Base-by-base conservation (phyloP, 805 yeast genomes). In the Starmerella stigmatis region DNA sequence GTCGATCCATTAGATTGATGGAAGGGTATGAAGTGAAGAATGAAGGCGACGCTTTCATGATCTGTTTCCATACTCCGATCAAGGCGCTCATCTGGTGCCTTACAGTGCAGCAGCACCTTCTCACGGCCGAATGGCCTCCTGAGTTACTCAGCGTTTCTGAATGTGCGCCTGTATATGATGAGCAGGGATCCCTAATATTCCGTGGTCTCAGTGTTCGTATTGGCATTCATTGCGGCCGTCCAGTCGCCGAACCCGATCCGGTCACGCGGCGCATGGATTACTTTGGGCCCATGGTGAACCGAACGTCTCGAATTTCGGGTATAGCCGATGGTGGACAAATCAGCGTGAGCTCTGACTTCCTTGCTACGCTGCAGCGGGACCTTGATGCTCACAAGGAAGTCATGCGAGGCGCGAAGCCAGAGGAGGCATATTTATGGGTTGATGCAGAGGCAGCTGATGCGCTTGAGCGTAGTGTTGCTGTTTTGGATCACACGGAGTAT, bases 31-130 rank as follows among this genome's bases (percentile, higher is more conserved):
- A 92, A 62, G 98, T 92, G 22, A 92, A 92, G 62, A 92, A 96
- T 2, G 99, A 92, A 76, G 99, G 99, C 60, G 99, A 92, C 70
- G 95, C 98, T 0, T 92, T 92, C 57, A 88, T 92, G 85, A 96
- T 92, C 12, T 85, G 96, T 11, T 92, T 92, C 63, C 94, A 96
- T 0, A 80, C 94, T 0, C 89, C 94, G 0, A 76, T 89, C 0
- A 73, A 89, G 16, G 97, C 97, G 0, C 68, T 92, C 50, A 70
- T 86, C 29, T 92, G 98, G 97, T 86, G 96, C 68, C 79, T 88
- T 61, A 80, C 83, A 39, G 95, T 89, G 5, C 99, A 92, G 62
- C 74, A 80, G 45, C 94, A 85, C 60, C 59, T 83, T 12, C 67
- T 92, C 40, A 72, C 76, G 10, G 94, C 86, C 6, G 95, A 86